Evolutionary conservation across 2,329 filamentous ascomycete genomes (phyloP), one percentile per base, ranked within the genome.

Genomic region (Diaporthe ilicicola): DNA sequence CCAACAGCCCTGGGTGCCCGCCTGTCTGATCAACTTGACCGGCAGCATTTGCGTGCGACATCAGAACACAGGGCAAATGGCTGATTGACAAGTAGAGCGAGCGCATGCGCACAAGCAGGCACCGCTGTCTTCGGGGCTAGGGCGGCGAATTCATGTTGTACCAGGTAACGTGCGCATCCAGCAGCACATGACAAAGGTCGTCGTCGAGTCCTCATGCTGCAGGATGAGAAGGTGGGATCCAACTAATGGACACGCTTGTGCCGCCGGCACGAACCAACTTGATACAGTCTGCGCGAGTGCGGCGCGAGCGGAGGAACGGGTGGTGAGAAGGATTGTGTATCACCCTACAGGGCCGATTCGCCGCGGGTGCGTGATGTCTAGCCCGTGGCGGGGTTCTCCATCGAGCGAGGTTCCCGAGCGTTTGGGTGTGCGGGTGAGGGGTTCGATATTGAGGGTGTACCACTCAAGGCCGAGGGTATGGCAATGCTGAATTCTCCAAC

Each of bases 391-490:
- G 64, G 65, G 56, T 29, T 44, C 62, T 62, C 48, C n/a, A 37
- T 66, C 53, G 27, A 65, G 69, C 54, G 51, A 67, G 50, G 64
- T 48, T 61, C 72, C 71, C 72, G 70, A 73, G 65, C 24, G 37
- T 69, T 73, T 69, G 72, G 72, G 72, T 72, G 69, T 42, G 51
- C 50, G 51, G 69, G 54, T 66, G 71, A 73, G 69, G 67, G 64
- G 71, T 68, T 65, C 53, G 64, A 37, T 10, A 62, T 34, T 53
- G 66, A 62, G 65, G 70, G 69, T 72, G 70, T 69, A 54, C 24
- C 64, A 42, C 55, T 46, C 32, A 39, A 53, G 65, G 29, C 56
- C 27, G 39, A 61, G 50, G n/a, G 46, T 61, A 59, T 53, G 55
- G 64, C 42, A 46, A 65, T 48, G 39, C 42, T 54, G 48, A 42